A percentile compares a stretch with the other conserved stretches of the same genome.
phyloP scores from a whole-genome alignment of 352 stramenopile genomes.

The Globisporangium rhizosaccharum region DNA sequence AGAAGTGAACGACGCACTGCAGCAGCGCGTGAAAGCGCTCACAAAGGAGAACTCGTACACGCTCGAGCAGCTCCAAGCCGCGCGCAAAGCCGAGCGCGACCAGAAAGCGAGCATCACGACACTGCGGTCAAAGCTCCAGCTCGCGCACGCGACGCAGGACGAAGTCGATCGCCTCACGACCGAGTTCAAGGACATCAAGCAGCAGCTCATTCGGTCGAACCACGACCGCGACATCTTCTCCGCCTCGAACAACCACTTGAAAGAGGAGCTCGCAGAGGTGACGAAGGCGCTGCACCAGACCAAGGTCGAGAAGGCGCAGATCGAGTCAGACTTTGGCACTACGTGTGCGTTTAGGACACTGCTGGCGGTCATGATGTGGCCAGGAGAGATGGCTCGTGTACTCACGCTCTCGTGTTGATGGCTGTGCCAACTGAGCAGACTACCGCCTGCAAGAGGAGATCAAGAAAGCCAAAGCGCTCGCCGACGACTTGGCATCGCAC shows the following conservation, averaged over 20 bases:
- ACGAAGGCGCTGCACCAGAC: slow-evolving; percentile 55
- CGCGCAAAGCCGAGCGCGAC: slow-evolving; percentile 66
- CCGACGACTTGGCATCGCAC: slow-evolving; percentile 32
- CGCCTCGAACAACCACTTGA: slow-evolving; percentile 69
- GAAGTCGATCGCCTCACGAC: slow-evolving; percentile 48
- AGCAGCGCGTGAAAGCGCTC: slow-evolving; percentile 69
- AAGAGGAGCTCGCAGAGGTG: slow-evolving; percentile 64
- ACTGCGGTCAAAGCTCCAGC: slow-evolving; percentile 64
- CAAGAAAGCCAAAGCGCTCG: slow-evolving; percentile 46
- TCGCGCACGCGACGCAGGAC: slow-evolving; percentile 57
- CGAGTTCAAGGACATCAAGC: slow-evolving; percentile 63
- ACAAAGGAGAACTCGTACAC: slow-evolving; percentile 76
- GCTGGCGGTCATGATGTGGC: neutral
- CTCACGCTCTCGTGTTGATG: neutral
- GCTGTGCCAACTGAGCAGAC: slow-evolving; percentile 14
- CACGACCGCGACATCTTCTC: slow-evolving; percentile 75
- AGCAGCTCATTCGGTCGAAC: slow-evolving; percentile 61
- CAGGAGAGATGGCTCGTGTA: too few species aligned
- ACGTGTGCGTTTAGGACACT: slow-evolving; percentile 30
- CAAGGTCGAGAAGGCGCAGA: slow-evolving; percentile 65
- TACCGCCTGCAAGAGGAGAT: slow-evolving; percentile 66
- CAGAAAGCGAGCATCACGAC: slow-evolving; percentile 61
- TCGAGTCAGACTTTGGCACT: slow-evolving; percentile 65
- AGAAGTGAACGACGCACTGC: slow-evolving; percentile 67
- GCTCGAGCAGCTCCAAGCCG: slow-evolving; percentile 65